Evolutionary conservation across 164 flowering plant species (phyloP).

Genomic region (Vitis labrusca): DNA sequence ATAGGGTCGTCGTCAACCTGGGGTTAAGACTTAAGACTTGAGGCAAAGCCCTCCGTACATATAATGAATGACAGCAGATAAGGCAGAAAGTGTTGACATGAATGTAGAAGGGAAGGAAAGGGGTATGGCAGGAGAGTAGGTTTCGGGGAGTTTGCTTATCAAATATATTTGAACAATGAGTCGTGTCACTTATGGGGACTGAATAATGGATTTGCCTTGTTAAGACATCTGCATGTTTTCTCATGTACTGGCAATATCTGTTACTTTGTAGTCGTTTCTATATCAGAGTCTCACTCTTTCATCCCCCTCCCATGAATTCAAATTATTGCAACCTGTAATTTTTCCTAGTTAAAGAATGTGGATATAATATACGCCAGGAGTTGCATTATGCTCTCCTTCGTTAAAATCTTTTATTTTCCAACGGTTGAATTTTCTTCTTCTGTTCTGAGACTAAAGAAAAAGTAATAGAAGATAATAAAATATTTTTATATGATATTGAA

Average conservation of each 20-base stretch:
- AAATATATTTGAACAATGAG: background rate
- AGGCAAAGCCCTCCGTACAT: background rate
- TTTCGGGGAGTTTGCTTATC: background rate
- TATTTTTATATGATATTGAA: too few relatives aligned
- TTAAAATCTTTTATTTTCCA: too few relatives aligned
- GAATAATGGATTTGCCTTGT: background rate
- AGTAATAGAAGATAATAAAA: too few relatives aligned
- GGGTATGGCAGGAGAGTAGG: background rate
- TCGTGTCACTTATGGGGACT: background rate
- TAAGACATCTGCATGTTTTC: background rate
- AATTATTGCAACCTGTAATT: too few relatives aligned
- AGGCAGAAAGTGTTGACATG: background rate
- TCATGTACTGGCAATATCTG: background rate
- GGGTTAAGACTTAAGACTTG: background rate
- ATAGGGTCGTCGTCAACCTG: background rate
- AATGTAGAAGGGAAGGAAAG: background rate
- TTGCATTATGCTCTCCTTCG: too few relatives aligned
- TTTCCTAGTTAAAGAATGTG: too few relatives aligned
- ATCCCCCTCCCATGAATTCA: too few relatives aligned
- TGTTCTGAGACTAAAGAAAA: too few relatives aligned
- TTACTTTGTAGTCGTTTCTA: too few relatives aligned
- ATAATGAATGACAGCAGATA: background rate
- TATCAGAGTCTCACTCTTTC: too few relatives aligned
- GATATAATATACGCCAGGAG: too few relatives aligned
- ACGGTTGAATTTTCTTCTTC: too few relatives aligned